phyloP scores from a whole-genome alignment of 225 moss, liverwort and hornwort genomes.

The Neckera pumila region DNA sequence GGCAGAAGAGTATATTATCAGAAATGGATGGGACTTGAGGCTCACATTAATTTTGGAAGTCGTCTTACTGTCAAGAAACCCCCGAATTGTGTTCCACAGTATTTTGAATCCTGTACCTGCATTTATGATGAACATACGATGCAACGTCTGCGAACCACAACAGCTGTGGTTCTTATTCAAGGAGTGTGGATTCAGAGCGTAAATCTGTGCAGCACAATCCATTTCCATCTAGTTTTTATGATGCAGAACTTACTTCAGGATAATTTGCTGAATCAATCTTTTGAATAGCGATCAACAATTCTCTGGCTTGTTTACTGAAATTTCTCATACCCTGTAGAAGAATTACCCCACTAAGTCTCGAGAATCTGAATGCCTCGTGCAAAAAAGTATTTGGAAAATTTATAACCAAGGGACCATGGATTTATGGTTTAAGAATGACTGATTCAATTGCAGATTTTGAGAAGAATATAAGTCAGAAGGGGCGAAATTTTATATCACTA shows the following conservation, averaged over 20 bases:
- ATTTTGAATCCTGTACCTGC: constrained; percentile 78
- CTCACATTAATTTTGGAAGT: constrained; percentile 70
- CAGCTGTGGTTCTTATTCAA: constrained; percentile 12
- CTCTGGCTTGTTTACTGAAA: constrained; percentile 72
- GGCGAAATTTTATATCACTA: background rate
- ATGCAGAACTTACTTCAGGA: constrained; percentile 62
- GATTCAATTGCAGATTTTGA: background rate
- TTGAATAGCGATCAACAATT: constrained; percentile 75
- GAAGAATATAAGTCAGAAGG: background rate
- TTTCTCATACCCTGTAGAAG: constrained; percentile 66
- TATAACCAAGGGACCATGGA: background rate
- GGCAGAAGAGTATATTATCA: background rate
- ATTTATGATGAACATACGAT: constrained; percentile 82
- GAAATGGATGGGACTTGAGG: background rate
- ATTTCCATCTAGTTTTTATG: background rate
- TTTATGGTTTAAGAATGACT: background rate
- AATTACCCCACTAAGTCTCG: background rate
- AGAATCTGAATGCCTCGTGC: background rate
- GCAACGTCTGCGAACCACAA: constrained; percentile 62
- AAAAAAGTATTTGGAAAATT: background rate
- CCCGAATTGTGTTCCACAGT: constrained; percentile 65
- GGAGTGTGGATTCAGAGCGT: background rate
- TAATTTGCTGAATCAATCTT: constrained; percentile 93
- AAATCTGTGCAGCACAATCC: background rate
- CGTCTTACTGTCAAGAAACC: constrained; percentile 78